Evolutionary conservation across 768 basidiomycete species (phyloP), one percentile per base, ranked within the genome.

Genomic region (Aureoboletus auriporus): DNA sequence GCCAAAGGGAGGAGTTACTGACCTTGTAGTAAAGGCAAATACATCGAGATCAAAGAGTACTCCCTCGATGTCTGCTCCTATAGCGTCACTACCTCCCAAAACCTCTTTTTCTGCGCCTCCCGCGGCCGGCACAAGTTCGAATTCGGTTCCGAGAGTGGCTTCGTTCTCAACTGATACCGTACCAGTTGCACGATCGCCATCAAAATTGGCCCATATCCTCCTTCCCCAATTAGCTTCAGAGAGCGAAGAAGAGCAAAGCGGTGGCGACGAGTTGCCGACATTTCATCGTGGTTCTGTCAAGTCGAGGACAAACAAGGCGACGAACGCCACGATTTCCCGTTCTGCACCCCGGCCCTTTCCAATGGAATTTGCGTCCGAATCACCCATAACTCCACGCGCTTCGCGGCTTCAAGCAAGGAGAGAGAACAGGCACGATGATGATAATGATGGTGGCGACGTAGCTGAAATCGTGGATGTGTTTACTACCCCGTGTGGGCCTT

Each of bases 341-440:
- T 45, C 43, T 14, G 52, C 36, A 5, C 55, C 51, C 36, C 60
- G 44, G 8, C 61, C 64, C 17, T 66, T 68, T 49, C 64, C 66
- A 38, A 58, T 66, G 56, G 57, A 59, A 14, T 30, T 54, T 11
- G 44, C 30, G 13, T n/a, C 26, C 27, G n/a, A 42, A 10, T 33
- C 48, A 8, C 35, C 14, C 4, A 20, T 29, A n/a, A 50, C 48
- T 23, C 49, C 47, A 2, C 11, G n/a, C 6, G 4, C 37, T 40
- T 45, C 46, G 10, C 38, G 36, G 10, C 6, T 29, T 11, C 5
- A 23, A 23, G 20, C 20, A 23, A 16, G 16, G 12, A n/a, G 36
- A 29, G 30, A 29, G 20, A 29, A 23, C 20, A 36, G 16, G 33
- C 17, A 33, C 14, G 38, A 20, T 7, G 44, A 34, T 8, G 11